Evolutionary conservation across 257 asterid species (phyloP).

Genomic region (Scutellaria galericulata): DNA sequence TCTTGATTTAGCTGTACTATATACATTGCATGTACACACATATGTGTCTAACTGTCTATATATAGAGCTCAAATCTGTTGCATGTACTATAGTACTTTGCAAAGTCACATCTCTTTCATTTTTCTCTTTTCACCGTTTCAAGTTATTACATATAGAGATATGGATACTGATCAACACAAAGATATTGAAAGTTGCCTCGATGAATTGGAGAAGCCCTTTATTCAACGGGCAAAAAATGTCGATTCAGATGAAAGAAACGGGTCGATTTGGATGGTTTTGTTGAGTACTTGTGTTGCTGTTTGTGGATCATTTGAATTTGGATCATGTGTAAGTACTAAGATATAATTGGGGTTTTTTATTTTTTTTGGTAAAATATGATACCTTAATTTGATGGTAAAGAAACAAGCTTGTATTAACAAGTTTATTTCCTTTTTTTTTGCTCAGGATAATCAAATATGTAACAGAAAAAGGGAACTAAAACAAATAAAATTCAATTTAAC

Average conservation of each 20-base stretch:
- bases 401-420: too few species aligned
- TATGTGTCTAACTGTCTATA: neutral
- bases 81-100: constrained; percentile 25
- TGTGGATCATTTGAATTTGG: constrained; percentile 94
- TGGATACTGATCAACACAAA: constrained; percentile 49
- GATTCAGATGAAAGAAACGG: constrained; percentile 46
- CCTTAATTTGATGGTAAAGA: too few species aligned
- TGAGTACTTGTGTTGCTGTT: constrained; percentile 80
- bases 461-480: constrained; percentile 3
- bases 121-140: neutral
- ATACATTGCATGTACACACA: constrained; percentile 24
- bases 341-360: neutral
- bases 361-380: neutral
- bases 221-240: constrained; percentile 32
- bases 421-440: neutral
- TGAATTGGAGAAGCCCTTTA: constrained; percentile 60
- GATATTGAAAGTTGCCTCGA: constrained; percentile 52
- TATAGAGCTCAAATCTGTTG: neutral
- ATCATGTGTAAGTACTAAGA: constrained; percentile 70
- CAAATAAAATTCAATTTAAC: constrained; percentile 30
- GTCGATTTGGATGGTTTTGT: constrained; percentile 63
- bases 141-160: neutral
- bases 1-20: constrained; percentile 5
- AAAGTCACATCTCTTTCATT: neutral
- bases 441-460: constrained; percentile 41